Evolutionary conservation across 2,329 filamentous ascomycete genomes (phyloP).

Genomic region (Stylonectria norvegica): DNA sequence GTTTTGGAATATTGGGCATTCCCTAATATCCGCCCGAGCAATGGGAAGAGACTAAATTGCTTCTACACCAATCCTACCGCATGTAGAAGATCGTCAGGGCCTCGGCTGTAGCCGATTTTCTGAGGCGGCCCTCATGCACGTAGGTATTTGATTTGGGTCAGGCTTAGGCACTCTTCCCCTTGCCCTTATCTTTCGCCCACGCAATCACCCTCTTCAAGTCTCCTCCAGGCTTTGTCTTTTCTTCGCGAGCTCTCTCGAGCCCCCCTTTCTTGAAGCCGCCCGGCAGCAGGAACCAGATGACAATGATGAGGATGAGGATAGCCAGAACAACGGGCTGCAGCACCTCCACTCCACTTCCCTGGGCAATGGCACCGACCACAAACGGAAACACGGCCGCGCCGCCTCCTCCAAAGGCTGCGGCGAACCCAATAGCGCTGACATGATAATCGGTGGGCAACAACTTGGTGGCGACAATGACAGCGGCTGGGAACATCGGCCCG

Average conservation of each 20-base stretch:
- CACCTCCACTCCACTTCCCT: constrained; percentile 52
- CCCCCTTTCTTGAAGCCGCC: constrained; percentile 38
- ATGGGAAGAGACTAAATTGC: too few species aligned
- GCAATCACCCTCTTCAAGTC: constrained; percentile 23
- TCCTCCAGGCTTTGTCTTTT: constrained; percentile 34
- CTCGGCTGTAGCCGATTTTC: too few species aligned
- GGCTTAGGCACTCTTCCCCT: too few species aligned
- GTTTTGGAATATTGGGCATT: too few species aligned
- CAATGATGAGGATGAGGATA: constrained; percentile 43
- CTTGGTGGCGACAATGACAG: constrained; percentile 69
- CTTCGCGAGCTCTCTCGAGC: constrained; percentile 38
- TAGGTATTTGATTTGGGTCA: too few species aligned
- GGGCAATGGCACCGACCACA: constrained; percentile 65
- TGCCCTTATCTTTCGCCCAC: constrained; percentile 12
- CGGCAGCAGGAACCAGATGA: constrained; percentile 45
- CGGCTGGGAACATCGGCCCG: constrained; percentile 74
- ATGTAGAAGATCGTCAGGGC: too few species aligned
- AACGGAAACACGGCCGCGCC: constrained; percentile 67
- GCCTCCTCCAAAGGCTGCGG: constrained; percentile 70
- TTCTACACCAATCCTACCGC: too few species aligned
- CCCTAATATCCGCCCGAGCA: too few species aligned
- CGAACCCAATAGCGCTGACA: constrained; percentile 77
- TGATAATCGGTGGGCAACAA: constrained; percentile 70
- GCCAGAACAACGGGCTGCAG: constrained; percentile 55
- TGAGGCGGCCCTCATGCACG: too few species aligned